Evolutionary conservation across 805 yeast genomes (phyloP).

Genomic region (Myxozyma vanderwaltii): DNA sequence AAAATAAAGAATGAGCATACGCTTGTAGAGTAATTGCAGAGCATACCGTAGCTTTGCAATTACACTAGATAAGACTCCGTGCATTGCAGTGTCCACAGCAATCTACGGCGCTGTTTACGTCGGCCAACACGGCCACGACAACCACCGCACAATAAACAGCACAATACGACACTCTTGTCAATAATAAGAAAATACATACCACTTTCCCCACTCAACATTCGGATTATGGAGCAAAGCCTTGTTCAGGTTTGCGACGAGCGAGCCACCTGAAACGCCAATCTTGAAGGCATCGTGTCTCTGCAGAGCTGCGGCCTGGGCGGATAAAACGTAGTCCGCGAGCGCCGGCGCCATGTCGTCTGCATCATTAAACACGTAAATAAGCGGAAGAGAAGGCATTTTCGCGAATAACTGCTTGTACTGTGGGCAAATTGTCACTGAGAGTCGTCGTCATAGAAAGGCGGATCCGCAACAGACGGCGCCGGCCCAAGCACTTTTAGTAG

Average conservation of each 20-base stretch:
- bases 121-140: neutral
- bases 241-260: constrained; percentile 78
- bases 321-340: constrained; percentile 89
- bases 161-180: neutral
- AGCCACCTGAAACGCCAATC: constrained; percentile 92
- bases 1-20: neutral
- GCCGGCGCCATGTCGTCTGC: constrained; percentile 92
- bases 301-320: constrained; percentile 79
- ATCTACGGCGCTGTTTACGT: neutral
- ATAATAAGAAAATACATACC: constrained; percentile 49
- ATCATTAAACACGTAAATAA: constrained; percentile 89
- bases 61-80: too few species aligned
- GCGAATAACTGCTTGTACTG: neutral
- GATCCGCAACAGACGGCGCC: neutral
- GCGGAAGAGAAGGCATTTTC: constrained; percentile 66
- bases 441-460: neutral
- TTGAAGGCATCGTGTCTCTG: constrained; percentile 73
- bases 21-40: too few species aligned
- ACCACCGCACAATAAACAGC: neutral
- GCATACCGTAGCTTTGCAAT: neutral
- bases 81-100: too few species aligned
- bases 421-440: neutral
- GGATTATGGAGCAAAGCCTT: constrained; percentile 79
- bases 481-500: too few species aligned
- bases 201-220: constrained; percentile 84